phyloP scores from a whole-genome alignment of 768 basidiomycete species.

The Sporobolomyces roseus region DNA sequence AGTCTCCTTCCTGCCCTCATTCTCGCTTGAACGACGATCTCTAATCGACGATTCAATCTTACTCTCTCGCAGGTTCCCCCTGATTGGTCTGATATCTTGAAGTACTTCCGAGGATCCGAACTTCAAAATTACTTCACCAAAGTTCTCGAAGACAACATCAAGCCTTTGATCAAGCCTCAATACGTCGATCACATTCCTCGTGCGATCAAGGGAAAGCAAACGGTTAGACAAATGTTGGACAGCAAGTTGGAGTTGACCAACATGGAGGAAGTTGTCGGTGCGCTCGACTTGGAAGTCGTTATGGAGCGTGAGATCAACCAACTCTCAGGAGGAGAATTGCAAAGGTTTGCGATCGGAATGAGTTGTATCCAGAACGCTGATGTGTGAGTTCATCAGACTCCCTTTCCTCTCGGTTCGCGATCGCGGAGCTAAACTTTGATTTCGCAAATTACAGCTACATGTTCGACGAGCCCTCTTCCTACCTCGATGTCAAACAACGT shows the following conservation, averaged over 20 bases:
- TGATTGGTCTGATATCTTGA: slow-evolving; percentile 97
- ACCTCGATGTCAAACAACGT: slow-evolving; percentile 93
- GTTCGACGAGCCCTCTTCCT: slow-evolving; percentile 99
- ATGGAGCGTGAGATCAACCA: slow-evolving; percentile 77
- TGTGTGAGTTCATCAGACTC: slow-evolving; percentile 61
- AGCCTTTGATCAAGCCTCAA: slow-evolving; percentile 98
- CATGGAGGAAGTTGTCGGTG: slow-evolving; percentile 76
- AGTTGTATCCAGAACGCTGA: slow-evolving; percentile 91
- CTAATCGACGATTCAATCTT: too few relatives aligned
- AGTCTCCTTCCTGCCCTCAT: slow-evolving; percentile 45
- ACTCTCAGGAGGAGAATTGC: slow-evolving; percentile 92
- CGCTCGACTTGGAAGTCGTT: slow-evolving; percentile 81
- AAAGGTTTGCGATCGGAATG: slow-evolving; percentile 97
- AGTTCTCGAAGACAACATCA: slow-evolving; percentile 95
- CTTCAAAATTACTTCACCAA: slow-evolving; percentile 99
- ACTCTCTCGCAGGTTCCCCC: slow-evolving; percentile 74
- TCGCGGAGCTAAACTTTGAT: neutral
- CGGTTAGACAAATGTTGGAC: slow-evolving; percentile 86
- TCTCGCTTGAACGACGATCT: neutral
- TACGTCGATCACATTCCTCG: slow-evolving; percentile 98
- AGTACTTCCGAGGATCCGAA: slow-evolving; percentile 97
- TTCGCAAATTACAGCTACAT: slow-evolving; percentile 65
- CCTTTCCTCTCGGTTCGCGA: neutral
- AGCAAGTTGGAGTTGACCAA: slow-evolving; percentile 83
- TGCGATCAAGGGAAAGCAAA: slow-evolving; percentile 84